Conservation (phyloP, 2,329 filamentous ascomycete species). For the Epichloe gansuensis region DNA sequence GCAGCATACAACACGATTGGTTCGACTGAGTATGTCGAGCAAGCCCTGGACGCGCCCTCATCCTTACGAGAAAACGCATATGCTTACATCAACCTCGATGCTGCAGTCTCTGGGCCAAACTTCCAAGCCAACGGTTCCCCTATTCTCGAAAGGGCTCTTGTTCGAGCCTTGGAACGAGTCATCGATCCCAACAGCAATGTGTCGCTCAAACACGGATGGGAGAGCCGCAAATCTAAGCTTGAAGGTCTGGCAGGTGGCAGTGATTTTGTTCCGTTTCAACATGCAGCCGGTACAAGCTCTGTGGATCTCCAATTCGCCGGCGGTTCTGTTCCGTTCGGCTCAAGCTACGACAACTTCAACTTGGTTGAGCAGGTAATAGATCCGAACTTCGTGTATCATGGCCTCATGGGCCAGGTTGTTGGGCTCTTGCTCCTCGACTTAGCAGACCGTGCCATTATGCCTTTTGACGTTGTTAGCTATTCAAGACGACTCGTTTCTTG, state of each 20-base stretch:
- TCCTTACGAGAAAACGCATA: conserved; percentile 60
- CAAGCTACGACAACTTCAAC: conserved; percentile 80
- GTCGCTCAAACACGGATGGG: conserved; percentile 66
- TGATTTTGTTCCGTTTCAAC: conserved; percentile 84
- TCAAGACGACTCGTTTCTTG: conserved; percentile 52
- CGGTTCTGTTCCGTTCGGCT: conserved; percentile 57
- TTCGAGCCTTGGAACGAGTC: conserved; percentile 63
- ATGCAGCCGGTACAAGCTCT: conserved; percentile 78
- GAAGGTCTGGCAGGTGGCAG: conserved; percentile 61
- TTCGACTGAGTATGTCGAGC: conserved; percentile 90
- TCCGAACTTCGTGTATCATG: conserved; percentile 72
- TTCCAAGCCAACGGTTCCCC: conserved; percentile 76
- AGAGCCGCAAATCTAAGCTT: conserved; percentile 47
- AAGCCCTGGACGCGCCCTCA: conserved; percentile 46
- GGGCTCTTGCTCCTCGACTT: conserved; percentile 77
- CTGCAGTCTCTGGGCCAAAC: conserved; percentile 61
- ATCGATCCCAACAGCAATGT: conserved; percentile 59
- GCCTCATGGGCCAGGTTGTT: conserved; percentile 65
- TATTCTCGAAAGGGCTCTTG: conserved; percentile 59
- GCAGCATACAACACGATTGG: conserved; percentile 89
- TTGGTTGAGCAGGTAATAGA: conserved; percentile 76
- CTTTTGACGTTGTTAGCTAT: conserved; percentile 70
- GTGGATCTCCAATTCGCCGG: conserved; percentile 74
- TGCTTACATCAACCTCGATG: conserved; percentile 86
- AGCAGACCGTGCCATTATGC: conserved; percentile 66